Evolutionary conservation across 176 grass and related monocot species (phyloP).

Genomic region (Typha latifolia): DNA sequence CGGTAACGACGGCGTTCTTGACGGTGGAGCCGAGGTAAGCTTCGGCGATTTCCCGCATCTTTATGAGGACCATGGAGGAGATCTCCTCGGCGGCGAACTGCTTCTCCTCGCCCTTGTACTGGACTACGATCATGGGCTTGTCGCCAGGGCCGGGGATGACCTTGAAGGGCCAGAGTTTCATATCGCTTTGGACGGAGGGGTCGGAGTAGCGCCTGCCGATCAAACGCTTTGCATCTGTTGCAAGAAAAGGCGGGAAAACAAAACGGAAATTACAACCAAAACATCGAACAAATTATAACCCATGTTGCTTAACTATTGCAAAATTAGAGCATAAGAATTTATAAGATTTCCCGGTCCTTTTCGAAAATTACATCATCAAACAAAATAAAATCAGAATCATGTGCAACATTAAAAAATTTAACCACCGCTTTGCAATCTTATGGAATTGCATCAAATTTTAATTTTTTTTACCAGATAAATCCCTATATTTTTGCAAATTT

Average conservation of each 20-base stretch:
- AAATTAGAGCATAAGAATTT: too few relatives aligned
- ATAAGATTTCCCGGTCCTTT: too few relatives aligned
- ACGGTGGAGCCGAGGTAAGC: conserved; percentile 75
- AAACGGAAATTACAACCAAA: background rate
- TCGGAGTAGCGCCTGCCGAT: conserved; percentile 65
- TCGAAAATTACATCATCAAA: too few relatives aligned
- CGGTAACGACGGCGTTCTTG: conserved; percentile 79
- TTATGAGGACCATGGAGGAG: conserved; percentile 87
- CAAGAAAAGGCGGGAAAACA: background rate
- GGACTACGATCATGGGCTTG: conserved; percentile 86
- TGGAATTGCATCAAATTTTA: too few relatives aligned
- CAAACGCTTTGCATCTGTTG: conserved; percentile 73
- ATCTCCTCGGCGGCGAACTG: conserved; percentile 76
- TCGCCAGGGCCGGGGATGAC: conserved; percentile 60
- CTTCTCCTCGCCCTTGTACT: conserved; percentile 88
- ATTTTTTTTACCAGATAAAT: too few relatives aligned
- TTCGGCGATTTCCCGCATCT: conserved; percentile 86
- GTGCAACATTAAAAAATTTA: too few relatives aligned
- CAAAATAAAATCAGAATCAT: too few relatives aligned
- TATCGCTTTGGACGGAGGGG: conserved; percentile 68
- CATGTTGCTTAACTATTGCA: too few relatives aligned
- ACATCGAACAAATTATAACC: background rate
- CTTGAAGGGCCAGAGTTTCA: conserved; percentile 92
- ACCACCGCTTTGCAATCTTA: too few relatives aligned
- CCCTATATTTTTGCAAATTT: too few relatives aligned